Base-by-base conservation (phyloP, 441 rosid genomes). In the Pelargonium australe region DNA sequence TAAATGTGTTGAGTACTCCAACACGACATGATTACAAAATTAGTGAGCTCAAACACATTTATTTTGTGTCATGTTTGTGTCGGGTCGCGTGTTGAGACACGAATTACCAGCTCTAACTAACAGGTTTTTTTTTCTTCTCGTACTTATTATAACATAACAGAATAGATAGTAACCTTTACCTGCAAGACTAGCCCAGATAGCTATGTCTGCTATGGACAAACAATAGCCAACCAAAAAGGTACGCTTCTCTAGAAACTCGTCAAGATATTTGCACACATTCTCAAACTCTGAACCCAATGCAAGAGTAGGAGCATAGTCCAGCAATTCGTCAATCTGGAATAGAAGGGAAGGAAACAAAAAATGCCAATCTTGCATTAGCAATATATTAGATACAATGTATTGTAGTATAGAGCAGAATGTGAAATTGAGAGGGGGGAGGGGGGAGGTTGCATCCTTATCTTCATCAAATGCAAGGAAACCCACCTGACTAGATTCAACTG, bases 171-270 rank as follows among this genome's bases (percentile, higher is more conserved):
- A 68, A 76, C 20, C 62, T 14, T 66, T 79, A 94, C 96, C 97
- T 67, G 94, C 83, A 20, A 94, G 89, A 74, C 86, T 86, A 0
- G 99, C 86, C 97, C 99, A 94, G 67, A 91, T 74, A 16, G 90
- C 96, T 65, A 94, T 76, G 58, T 91, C 99, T 31, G 92, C 97
- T 70, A 94, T 83, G 23, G 99, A 81, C 72, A 89, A 79, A 70
- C 67, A 77, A 77, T 85, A 71, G 3, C 86, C 95, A 61, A 91
- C 96, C 5, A 89, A 71, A 63, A 89, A 85, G 19, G 96, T 88
- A 51, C 75, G 70, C 43, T 67, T 81, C 76, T 80, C 78, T 55
- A 91, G 79, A 70, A 80, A 82, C 66, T 58, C 73, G 37, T 94
- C 84, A 14, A 89, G 75, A 57, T 85, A 83, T 49, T 49, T 25